Conservation (phyloP, 768 basidiomycete genomes). For the Gelatoporia subvermispora region DNA sequence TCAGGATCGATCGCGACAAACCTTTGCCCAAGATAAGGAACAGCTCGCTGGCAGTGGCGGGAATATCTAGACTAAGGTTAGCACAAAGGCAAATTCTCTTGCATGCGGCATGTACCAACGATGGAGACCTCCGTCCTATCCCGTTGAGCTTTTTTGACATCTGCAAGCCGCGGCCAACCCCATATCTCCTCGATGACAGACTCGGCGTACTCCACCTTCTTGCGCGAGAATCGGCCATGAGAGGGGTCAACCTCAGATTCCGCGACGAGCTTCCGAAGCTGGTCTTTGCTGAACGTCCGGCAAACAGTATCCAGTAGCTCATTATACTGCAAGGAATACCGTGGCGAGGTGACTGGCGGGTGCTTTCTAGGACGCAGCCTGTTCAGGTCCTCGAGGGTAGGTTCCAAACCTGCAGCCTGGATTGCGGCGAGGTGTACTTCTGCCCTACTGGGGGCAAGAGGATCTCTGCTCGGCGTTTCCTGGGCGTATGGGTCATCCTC, state of each 20-base stretch:
- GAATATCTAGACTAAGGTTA: conserved; percentile 39
- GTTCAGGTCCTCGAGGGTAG: conserved; percentile 61
- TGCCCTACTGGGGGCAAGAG: conserved; percentile 2
- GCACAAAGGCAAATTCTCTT: neutral
- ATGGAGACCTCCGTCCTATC: conserved; percentile 45
- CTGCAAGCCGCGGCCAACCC: conserved; percentile 61
- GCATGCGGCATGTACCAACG: conserved; percentile 34
- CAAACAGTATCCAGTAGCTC: conserved; percentile 48
- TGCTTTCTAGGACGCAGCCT: conserved; percentile 41
- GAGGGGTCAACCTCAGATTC: conserved; percentile 37
- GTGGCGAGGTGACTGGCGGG: conserved; percentile 33
- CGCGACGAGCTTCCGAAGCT: conserved; percentile 51
- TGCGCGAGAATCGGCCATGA: conserved; percentile 9
- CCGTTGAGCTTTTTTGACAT: conserved; percentile 43
- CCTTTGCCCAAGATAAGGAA: conserved; percentile 74
- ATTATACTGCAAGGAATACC: conserved; percentile 52
- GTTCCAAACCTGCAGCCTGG: conserved; percentile 36
- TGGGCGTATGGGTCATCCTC: neutral
- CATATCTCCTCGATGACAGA: conserved; percentile 59
- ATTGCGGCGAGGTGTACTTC: conserved; percentile 55
- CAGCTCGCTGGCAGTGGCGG: conserved; percentile 52
- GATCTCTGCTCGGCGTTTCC: neutral
- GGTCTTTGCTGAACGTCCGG: conserved; percentile 58
- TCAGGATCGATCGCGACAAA: conserved; percentile 21
- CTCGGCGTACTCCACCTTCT: conserved; percentile 23